Evolutionary conservation across 148 eudicot genomes (phyloP).

Genomic region (Pharnaceum exiguum): DNA sequence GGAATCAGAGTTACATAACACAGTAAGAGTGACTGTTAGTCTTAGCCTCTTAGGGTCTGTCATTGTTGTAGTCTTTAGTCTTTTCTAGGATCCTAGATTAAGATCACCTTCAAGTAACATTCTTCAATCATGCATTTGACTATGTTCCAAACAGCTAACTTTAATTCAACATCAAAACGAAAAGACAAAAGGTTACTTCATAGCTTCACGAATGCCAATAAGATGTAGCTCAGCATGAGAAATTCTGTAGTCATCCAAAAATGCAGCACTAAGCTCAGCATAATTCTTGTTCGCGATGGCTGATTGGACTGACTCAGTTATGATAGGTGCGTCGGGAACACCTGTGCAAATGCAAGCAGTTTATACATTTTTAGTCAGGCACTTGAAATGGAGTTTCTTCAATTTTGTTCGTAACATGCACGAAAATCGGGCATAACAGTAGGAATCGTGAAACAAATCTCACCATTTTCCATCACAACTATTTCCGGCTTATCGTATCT

Average conservation of each 20-base stretch:
- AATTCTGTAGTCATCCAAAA: conserved; percentile 6
- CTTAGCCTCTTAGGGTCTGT: too few relatives aligned
- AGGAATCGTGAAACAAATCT: not conserved
- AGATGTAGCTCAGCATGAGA: not conserved
- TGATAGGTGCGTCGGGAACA: not conserved
- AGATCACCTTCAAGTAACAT: too few relatives aligned
- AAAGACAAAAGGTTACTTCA: too few relatives aligned
- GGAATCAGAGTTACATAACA: too few relatives aligned
- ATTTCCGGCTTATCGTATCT: conserved; percentile 5
- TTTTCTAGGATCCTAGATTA: too few relatives aligned
- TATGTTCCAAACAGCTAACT: not conserved
- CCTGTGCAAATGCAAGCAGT: not conserved
- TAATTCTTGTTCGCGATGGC: not conserved
- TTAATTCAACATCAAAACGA: too few relatives aligned
- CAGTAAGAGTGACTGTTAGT: too few relatives aligned
- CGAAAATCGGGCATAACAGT: not conserved
- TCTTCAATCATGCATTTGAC: not conserved
- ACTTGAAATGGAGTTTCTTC: too few relatives aligned
- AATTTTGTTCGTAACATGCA: too few relatives aligned
- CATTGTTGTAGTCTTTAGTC: too few relatives aligned
- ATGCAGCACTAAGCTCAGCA: not conserved
- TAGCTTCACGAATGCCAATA: conserved; percentile 3
- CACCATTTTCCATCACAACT: conserved; percentile 10
- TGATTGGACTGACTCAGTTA: not conserved
- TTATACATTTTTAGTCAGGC: too few relatives aligned